A percentile compares a stretch with the other conserved stretches of the same genome.
Conservation (phyloP, 331 rosid species). For the Acacia concinna region DNA sequence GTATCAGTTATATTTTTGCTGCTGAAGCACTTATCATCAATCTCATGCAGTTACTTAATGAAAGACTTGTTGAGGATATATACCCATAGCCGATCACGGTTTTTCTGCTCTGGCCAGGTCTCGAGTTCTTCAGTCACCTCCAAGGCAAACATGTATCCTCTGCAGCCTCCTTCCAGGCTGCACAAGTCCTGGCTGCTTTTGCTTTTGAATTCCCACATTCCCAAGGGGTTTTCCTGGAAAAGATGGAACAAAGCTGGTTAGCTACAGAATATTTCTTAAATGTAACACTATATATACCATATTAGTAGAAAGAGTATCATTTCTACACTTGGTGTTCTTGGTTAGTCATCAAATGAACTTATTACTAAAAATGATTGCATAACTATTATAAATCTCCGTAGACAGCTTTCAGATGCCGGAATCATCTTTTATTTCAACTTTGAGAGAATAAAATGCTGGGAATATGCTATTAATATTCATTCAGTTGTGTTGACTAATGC, state of each 20-base stretch:
- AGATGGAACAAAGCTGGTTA: slow-evolving; percentile 27
- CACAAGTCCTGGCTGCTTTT: slow-evolving; percentile 64
- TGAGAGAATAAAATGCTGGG: not conserved
- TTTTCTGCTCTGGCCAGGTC: slow-evolving; percentile 73
- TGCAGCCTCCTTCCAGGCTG: slow-evolving; percentile 70
- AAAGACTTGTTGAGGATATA: not conserved
- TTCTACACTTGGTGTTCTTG: not conserved
- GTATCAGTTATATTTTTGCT: not conserved
- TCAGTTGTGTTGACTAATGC: not conserved
- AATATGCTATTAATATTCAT: not conserved
- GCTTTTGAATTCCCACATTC: slow-evolving; percentile 89
- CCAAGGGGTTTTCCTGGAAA: slow-evolving; percentile 68
- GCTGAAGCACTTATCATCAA: not conserved
- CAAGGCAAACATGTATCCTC: slow-evolving; percentile 86
- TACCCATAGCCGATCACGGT: slow-evolving; percentile 75
- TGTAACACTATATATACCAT: not conserved
- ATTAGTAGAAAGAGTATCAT: slow-evolving; percentile 6
- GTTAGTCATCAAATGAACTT: not conserved
- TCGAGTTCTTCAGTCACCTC: slow-evolving; percentile 85
- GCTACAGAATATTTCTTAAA: not conserved
- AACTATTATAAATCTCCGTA: not conserved
- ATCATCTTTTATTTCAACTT: not conserved
- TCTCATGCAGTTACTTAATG: not conserved
- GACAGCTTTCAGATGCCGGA: slow-evolving; percentile 1
- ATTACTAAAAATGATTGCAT: not conserved